Evolutionary conservation across 352 stramenopile species (phyloP).

Genomic region (Phytophthora boehmeriae): DNA sequence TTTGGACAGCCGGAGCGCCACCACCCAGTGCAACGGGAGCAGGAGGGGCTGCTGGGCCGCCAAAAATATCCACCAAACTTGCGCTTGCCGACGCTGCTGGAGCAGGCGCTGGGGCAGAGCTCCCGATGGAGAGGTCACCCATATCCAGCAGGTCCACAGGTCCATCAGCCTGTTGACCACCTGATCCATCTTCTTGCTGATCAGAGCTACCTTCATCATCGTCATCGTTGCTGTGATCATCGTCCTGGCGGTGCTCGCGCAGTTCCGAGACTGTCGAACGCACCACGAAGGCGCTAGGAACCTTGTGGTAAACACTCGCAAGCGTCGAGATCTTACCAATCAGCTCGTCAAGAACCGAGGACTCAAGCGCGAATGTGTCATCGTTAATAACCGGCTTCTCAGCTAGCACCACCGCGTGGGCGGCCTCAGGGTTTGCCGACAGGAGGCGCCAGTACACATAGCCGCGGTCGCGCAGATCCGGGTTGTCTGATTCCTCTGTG

Average conservation of each 20-base stretch:
- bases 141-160: conserved; percentile 86
- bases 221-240: conserved; percentile 72
- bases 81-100: conserved; percentile 35
- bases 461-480: conserved; percentile 97
- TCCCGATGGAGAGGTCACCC: conserved; percentile 79
- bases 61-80: conserved; percentile 88
- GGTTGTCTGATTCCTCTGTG: conserved; percentile 98
- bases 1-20: conserved; percentile 33
- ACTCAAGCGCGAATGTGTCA: conserved; percentile 96
- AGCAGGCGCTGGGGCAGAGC: conserved; percentile 40
- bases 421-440: conserved; percentile 97
- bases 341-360: conserved; percentile 95
- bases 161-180: conserved; percentile 28
- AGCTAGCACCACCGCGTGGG: conserved; percentile 97
- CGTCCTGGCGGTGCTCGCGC: conserved; percentile 69
- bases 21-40: conserved; percentile 27
- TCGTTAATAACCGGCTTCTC: conserved; percentile 99
- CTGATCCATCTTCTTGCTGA: conserved; percentile 51
- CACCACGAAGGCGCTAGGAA: conserved; percentile 82
- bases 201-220: conserved; percentile 71
- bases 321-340: conserved; percentile 98
- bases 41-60: conserved; percentile 45
- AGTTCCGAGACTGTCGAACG: conserved; percentile 83
- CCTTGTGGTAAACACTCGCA: conserved; percentile 98
- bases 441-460: conserved; percentile 99